Evolutionary conservation across 805 yeast species (phyloP).

Genomic region (Candida orba): DNA sequence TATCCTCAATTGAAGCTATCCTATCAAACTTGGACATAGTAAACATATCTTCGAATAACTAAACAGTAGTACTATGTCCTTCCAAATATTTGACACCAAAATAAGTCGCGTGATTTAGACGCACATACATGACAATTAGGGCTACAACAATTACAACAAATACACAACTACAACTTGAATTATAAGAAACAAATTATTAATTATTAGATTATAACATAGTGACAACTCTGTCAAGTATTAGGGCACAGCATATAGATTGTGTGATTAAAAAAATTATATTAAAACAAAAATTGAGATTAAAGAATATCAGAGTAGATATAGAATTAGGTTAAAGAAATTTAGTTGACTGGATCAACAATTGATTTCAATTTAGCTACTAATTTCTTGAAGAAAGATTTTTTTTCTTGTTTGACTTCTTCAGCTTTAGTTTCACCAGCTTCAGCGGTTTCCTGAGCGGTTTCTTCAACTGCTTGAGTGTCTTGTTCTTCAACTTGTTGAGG

Average conservation of each 20-base stretch:
- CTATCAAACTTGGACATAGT: too few species aligned
- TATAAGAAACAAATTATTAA: neutral
- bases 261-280: neutral
- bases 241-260: neutral
- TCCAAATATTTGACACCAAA: too few species aligned
- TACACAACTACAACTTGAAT: too few species aligned
- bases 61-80: too few species aligned
- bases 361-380: slow-evolving; percentile 18
- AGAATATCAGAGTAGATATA: too few species aligned
- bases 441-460: slow-evolving; percentile 9
- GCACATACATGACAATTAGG: too few species aligned
- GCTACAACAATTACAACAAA: too few species aligned
- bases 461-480: neutral
- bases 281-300: too few species aligned
- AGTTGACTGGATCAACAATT: slow-evolving; percentile 10
- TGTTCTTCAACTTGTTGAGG: slow-evolving; percentile 5
- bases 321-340: too few species aligned
- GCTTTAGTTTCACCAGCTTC: slow-evolving; percentile 10
- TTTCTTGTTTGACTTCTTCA: slow-evolving; percentile 17
- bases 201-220: neutral
- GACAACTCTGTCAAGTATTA: neutral
- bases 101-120: too few species aligned
- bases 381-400: slow-evolving; percentile 21
- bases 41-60: too few species aligned
- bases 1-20: too few species aligned